Conservation (phyloP, 176 grass and related monocot genomes). For the Alopecurus myosuroides region DNA sequence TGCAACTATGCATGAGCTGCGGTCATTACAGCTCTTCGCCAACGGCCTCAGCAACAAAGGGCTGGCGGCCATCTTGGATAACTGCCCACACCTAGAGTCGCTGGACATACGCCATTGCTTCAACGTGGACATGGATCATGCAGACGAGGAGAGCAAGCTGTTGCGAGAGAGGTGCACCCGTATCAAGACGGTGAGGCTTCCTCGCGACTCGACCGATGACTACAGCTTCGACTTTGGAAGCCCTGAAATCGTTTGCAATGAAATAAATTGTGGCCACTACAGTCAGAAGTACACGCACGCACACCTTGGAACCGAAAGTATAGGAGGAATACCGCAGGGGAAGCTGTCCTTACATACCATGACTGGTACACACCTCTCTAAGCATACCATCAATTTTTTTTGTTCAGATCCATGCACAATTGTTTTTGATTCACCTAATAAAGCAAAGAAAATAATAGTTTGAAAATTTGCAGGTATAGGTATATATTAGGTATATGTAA, state of each 20-base stretch:
- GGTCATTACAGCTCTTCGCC: not conserved
- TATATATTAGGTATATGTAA: too few species aligned
- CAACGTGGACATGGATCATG: not conserved
- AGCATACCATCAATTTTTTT: too few species aligned
- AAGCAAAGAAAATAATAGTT: too few species aligned
- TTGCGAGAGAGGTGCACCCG: not conserved
- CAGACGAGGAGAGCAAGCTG: not conserved
- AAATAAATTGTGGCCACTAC: not conserved
- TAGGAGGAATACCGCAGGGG: not conserved
- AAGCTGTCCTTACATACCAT: too few species aligned
- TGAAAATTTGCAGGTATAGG: too few species aligned
- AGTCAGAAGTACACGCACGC: not conserved
- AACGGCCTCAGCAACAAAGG: not conserved
- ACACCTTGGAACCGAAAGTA: not conserved
- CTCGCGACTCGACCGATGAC: not conserved
- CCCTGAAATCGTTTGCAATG: not conserved
- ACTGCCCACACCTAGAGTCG: not conserved
- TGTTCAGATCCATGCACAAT: too few species aligned
- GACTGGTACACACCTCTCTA: too few species aligned
- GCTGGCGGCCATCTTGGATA: not conserved
- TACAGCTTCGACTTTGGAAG: not conserved
- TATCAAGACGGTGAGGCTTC: not conserved
- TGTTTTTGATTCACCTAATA: too few species aligned
- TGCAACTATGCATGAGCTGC: not conserved
- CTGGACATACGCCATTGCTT: constrained; percentile 4